phyloP scores from a whole-genome alignment of 305 asterid genomes.

The Salvia sclarea region DNA sequence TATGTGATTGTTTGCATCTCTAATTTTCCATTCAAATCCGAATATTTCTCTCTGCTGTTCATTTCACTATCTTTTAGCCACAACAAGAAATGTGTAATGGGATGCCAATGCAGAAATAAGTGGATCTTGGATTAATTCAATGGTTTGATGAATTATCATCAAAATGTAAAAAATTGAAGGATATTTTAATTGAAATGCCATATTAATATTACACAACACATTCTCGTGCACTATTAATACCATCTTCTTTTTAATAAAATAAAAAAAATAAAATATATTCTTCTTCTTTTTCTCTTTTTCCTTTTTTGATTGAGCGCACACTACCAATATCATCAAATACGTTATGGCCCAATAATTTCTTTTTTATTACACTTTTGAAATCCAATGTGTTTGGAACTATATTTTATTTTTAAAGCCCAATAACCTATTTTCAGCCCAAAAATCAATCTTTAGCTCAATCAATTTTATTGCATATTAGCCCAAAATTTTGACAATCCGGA shows the following conservation, averaged over 20 bases:
- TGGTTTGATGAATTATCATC: background rate
- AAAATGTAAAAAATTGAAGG: background rate
- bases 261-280: no score
- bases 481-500: background rate
- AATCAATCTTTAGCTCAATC: background rate
- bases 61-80: constrained; percentile 11
- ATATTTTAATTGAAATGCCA: no score
- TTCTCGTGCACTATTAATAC: no score
- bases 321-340: no score
- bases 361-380: no score
- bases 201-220: no score
- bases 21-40: background rate
- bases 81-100: background rate
- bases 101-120: background rate
- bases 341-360: background rate
- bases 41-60: background rate
- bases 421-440: background rate
- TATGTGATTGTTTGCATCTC: background rate
- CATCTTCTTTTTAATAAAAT: no score
- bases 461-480: background rate
- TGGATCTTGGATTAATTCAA: background rate
- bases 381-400: background rate
- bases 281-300: no score
- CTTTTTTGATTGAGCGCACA: no score
- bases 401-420: background rate